phyloP scores from a whole-genome alignment of 345 rosid genomes.

The Rhodamnia argentea region DNA sequence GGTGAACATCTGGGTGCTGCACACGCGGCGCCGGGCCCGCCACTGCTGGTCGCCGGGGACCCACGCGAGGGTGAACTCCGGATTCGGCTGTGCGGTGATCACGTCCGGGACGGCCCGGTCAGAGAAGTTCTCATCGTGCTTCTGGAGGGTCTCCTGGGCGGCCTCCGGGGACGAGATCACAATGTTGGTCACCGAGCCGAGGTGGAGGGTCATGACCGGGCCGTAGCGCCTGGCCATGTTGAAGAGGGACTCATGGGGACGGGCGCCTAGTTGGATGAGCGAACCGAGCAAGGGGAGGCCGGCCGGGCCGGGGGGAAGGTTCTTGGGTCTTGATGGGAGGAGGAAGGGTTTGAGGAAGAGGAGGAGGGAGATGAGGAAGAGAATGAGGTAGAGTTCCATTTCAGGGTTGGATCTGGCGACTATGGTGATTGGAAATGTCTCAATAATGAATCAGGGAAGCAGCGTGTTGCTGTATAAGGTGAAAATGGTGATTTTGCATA shows the following conservation, averaged over 20 bases:
- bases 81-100: slow-evolving; percentile 15
- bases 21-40: slow-evolving; percentile 28
- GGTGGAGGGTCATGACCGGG: slow-evolving; percentile 25
- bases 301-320: slow-evolving; percentile 19
- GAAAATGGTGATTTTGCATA: no score
- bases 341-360: slow-evolving; percentile 1
- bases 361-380: neutral
- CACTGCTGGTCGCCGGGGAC: slow-evolving; percentile 14
- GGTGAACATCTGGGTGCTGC: slow-evolving; percentile 22
- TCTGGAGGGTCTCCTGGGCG: slow-evolving; percentile 23
- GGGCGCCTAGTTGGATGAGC: slow-evolving; percentile 4
- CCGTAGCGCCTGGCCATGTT: slow-evolving; percentile 24
- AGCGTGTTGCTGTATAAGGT: neutral
- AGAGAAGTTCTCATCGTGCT: slow-evolving; percentile 15
- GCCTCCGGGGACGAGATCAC: slow-evolving; percentile 19
- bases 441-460: fast-evolving
- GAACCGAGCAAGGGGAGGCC: slow-evolving; percentile 15
- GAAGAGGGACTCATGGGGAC: slow-evolving; percentile 20
- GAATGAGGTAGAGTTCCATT: neutral
- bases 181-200: slow-evolving; percentile 19
- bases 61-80: slow-evolving; percentile 25
- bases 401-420: neutral
- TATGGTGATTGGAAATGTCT: neutral
- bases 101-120: slow-evolving; percentile 18
- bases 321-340: neutral